Conservation (phyloP, 257 asterid genomes). For the Gentiana dahurica region DNA sequence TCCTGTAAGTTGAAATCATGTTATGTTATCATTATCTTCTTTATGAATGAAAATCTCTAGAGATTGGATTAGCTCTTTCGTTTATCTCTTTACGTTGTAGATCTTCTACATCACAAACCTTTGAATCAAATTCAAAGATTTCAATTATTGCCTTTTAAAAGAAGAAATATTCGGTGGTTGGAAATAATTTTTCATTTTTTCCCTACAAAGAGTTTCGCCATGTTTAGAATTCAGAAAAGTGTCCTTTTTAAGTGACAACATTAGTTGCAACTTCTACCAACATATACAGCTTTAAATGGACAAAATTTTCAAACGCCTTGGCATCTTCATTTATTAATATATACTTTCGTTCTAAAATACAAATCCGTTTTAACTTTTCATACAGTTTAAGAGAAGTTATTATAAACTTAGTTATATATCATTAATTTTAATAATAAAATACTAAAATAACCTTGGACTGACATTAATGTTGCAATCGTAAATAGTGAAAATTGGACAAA, state of each 20-base stretch:
- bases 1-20: too few species aligned
- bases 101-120: neutral
- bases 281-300: constrained; percentile 25
- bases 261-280: constrained; percentile 44
- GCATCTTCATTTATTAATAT: too few species aligned
- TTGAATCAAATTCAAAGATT: neutral
- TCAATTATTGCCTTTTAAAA: neutral
- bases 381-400: too few species aligned
- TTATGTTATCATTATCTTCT: too few species aligned
- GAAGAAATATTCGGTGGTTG: constrained; percentile 2
- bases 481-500: too few species aligned
- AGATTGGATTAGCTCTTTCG: neutral
- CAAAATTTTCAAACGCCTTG: constrained; percentile 12
- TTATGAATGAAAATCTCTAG: too few species aligned
- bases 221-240: constrained; percentile 8
- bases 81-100: neutral
- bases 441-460: too few species aligned
- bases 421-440: too few species aligned
- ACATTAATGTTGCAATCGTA: too few species aligned
- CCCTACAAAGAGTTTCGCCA: constrained; percentile 16
- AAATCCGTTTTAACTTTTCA: too few species aligned
- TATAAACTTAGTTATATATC: too few species aligned
- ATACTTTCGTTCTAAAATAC: too few species aligned
- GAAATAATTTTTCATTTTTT: neutral
- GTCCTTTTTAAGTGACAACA: constrained; percentile 30